These are phyloP conservation scores for Triglochin maritima DNA, from an alignment of 106 monocot genomes.

Conservation along the genomic window DNA sequence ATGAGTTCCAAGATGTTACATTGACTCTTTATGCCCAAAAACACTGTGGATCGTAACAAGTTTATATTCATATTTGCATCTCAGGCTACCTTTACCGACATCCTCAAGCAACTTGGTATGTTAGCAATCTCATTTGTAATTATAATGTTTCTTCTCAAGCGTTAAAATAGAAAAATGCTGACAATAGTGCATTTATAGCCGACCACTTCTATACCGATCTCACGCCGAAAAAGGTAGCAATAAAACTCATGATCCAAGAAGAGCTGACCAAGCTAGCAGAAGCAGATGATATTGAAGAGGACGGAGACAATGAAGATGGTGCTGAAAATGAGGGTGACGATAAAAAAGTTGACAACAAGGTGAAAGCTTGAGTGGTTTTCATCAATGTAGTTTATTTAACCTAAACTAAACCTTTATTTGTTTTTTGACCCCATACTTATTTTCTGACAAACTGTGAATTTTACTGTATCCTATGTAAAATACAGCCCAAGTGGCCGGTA, in stretches of 20 bases:
- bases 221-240: constrained; percentile 33
- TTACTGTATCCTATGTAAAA: too few relatives aligned
- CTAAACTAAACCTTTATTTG: too few relatives aligned
- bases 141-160: too few relatives aligned
- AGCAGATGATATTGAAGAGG: constrained; percentile 26
- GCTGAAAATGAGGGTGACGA: background rate
- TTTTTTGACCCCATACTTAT: too few relatives aligned
- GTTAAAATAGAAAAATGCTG: too few relatives aligned
- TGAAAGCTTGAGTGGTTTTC: too few relatives aligned
- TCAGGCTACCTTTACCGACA: constrained; percentile 58
- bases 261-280: constrained; percentile 55
- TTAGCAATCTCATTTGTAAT: background rate
- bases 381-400: too few relatives aligned
- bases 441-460: too few relatives aligned
- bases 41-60: background rate
- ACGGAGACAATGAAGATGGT: constrained; percentile 29
- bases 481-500: too few relatives aligned
- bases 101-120: constrained; percentile 42
- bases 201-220: constrained; percentile 37
- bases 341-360: too few relatives aligned
- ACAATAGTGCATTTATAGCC: constrained; percentile 6
- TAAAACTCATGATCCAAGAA: constrained; percentile 57
- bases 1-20: too few relatives aligned
- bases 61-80: background rate
- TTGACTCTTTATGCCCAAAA: too few relatives aligned